Conservation (phyloP, 306 rosid genomes). For the Lathyrus sativus region DNA sequence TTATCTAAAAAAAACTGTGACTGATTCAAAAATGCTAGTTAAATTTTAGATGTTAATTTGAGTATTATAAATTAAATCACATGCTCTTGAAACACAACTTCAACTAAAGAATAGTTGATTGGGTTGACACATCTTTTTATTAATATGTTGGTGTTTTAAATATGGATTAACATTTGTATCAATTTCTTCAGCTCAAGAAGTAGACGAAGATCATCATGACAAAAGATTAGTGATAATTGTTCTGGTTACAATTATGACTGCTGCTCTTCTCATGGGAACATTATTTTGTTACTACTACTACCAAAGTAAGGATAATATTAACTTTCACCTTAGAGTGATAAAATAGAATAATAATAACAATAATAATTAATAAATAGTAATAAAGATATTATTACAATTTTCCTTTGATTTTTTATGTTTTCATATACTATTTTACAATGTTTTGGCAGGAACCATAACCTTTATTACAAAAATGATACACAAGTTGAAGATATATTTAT, state of each 20-base stretch:
- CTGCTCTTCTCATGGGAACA: slow-evolving; percentile 25
- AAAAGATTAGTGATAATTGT: slow-evolving; percentile 36
- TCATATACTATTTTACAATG: not conserved
- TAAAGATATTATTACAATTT: slow-evolving; percentile 4
- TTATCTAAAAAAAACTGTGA: not conserved
- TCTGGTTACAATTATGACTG: slow-evolving; percentile 31
- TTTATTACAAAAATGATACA: slow-evolving; percentile 24
- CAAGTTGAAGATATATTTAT: slow-evolving; percentile 29
- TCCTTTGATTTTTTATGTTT: not conserved
- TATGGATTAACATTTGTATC: slow-evolving; percentile 3
- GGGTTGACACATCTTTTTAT: not conserved
- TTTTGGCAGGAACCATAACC: slow-evolving; percentile 28
- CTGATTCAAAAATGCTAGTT: not conserved
- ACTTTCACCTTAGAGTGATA: not conserved
- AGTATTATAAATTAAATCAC: not conserved
- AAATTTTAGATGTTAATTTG: not conserved
- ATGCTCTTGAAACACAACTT: not conserved
- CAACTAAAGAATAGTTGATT: not conserved
- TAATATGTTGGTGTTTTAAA: not conserved
- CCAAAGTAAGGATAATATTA: slow-evolving; percentile 31
- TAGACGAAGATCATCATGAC: slow-evolving; percentile 36
- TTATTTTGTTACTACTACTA: slow-evolving; percentile 26
- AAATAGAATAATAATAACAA: not conserved
- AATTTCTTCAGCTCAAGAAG: slow-evolving; percentile 35
- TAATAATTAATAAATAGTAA: no score